phyloP scores from a whole-genome alignment of 768 basidiomycete genomes.

The Rhodotorula diobovata region DNA sequence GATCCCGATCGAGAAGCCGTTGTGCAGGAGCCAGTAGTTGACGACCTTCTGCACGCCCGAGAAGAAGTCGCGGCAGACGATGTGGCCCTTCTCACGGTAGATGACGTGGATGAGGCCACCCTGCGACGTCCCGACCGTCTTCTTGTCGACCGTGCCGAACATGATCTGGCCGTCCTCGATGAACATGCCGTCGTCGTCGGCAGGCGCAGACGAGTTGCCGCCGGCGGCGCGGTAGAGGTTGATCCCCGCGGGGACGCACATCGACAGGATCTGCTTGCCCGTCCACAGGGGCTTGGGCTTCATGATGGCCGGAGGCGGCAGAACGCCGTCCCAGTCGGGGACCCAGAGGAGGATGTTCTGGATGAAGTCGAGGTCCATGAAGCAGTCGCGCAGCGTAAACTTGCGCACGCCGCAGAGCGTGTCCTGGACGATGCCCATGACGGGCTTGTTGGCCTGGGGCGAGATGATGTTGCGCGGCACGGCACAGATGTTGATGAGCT shows the following conservation, averaged over 20 bases:
- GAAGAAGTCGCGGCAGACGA: slow-evolving; percentile 81
- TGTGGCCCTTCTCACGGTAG: slow-evolving; percentile 95
- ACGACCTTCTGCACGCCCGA: slow-evolving; percentile 91
- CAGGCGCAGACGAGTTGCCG: slow-evolving; percentile 62
- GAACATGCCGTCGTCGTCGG: slow-evolving; percentile 87
- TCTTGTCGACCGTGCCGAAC: slow-evolving; percentile 94
- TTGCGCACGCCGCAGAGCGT: slow-evolving; percentile 96
- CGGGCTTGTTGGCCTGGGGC: slow-evolving; percentile 95
- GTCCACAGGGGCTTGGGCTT: slow-evolving; percentile 98
- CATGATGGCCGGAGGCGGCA: slow-evolving; percentile 88
- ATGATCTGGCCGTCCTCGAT: slow-evolving; percentile 96
- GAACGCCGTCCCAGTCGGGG: slow-evolving; percentile 89
- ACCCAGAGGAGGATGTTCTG: slow-evolving; percentile 98
- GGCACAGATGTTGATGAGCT: slow-evolving; percentile 97
- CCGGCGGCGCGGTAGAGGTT: slow-evolving; percentile 55
- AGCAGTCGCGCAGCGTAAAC: slow-evolving; percentile 90
- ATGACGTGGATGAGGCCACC: slow-evolving; percentile 94
- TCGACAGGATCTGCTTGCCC: slow-evolving; percentile 89
- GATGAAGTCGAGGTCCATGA: slow-evolving; percentile 90
- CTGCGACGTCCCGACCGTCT: slow-evolving; percentile 88
- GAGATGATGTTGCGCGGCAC: slow-evolving; percentile 97
- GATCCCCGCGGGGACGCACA: slow-evolving; percentile 90
- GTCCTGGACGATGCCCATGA: slow-evolving; percentile 98
- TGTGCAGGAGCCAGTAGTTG: slow-evolving; percentile 98
- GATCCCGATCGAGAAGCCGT: slow-evolving; percentile 97